A percentile compares a stretch with the other conserved stretches of the same genome.
Conservation (phyloP, 108 stramenopile genomes). For the Skeletonema potamos region DNA sequence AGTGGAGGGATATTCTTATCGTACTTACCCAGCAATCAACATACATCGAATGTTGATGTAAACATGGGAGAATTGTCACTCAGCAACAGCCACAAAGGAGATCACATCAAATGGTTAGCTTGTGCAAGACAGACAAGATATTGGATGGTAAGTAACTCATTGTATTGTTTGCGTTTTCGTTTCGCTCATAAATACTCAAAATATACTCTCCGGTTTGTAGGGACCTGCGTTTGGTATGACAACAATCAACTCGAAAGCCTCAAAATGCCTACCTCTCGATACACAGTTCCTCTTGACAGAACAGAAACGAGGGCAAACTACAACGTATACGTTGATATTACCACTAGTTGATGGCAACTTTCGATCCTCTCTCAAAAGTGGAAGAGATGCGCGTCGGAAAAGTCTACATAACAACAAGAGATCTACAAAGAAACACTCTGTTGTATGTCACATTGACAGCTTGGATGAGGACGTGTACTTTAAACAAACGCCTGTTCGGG, state of each 20-base stretch:
- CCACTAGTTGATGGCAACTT: constrained; percentile 47
- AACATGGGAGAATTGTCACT: background rate
- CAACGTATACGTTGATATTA: constrained; percentile 36
- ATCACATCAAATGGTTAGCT: constrained; percentile 31
- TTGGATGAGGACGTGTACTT: constrained; percentile 17
- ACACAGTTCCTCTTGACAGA: constrained; percentile 52
- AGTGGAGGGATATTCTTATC: background rate
- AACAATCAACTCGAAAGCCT: constrained; percentile 26
- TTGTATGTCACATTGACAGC: constrained; percentile 46
- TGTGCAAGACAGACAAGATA: constrained; percentile 41
- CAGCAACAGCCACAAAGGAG: background rate
- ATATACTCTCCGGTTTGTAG: no score
- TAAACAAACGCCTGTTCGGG: constrained; percentile 15
- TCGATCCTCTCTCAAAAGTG: constrained; percentile 28
- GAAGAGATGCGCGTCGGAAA: background rate
- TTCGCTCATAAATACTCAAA: no score
- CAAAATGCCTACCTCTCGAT: constrained; percentile 37
- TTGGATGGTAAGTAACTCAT: no score
- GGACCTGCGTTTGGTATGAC: no score
- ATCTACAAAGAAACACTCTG: constrained; percentile 1
- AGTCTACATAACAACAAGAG: background rate
- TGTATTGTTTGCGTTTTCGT: no score
- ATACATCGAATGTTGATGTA: background rate
- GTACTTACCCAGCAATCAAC: background rate
- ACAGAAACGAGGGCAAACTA: constrained; percentile 14